Evolutionary conservation across 1,284 basidiomycete species (phyloP).

Genomic region (Puccinia triticina): DNA sequence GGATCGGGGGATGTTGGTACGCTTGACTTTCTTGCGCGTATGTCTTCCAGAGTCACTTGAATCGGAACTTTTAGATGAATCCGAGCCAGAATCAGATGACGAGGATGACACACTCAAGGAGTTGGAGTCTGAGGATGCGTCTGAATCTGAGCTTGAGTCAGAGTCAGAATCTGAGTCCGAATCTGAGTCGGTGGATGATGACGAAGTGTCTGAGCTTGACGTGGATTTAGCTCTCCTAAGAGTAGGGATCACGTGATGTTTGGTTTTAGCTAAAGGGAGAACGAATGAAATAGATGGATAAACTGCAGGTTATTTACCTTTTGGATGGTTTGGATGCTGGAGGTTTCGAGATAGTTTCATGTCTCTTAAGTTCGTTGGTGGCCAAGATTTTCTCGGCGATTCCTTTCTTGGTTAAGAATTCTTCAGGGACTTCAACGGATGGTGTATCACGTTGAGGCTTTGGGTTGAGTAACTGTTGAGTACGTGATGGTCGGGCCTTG

Average conservation of each 20-base stretch:
- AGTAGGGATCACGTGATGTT: background rate
- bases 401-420: constrained; percentile 47
- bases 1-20: background rate
- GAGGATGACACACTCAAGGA: constrained; percentile 2
- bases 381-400: constrained; percentile 47
- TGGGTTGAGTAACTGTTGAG: constrained; percentile 45
- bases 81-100: constrained; percentile 16
- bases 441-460: constrained; percentile 13
- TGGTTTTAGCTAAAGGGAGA: background rate
- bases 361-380: constrained; percentile 29
- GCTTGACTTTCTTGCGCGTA: constrained; percentile 12
- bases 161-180: constrained; percentile 34
- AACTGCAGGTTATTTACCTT: background rate
- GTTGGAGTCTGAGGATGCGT: constrained; percentile 11
- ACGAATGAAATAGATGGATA: background rate
- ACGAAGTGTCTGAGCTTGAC: constrained; percentile 20
- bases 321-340: constrained; percentile 1
- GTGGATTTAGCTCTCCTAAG: background rate
- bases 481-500: constrained; percentile 42
- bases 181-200: constrained; percentile 22
- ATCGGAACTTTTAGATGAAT: constrained; percentile 22
- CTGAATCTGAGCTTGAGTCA: constrained; percentile 29
- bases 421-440: constrained; percentile 39
- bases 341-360: background rate
- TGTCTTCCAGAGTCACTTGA: constrained; percentile 16